Evolutionary conservation across 148 eudicot genomes (phyloP).

Genomic region (Vaccinium vitisidaea): DNA sequence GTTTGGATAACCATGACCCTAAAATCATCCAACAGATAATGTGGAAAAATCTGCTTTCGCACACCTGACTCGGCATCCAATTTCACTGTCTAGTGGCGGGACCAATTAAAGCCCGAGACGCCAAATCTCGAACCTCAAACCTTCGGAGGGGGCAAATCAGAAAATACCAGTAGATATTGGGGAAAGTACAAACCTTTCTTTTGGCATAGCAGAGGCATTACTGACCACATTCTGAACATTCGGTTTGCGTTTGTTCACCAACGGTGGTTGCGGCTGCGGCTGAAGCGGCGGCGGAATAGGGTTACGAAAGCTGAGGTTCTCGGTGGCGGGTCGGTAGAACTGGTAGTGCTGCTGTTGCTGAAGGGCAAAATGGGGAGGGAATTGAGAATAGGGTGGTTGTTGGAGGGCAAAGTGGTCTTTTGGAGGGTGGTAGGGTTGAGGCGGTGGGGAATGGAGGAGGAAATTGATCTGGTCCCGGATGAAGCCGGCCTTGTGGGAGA

Average conservation of each 20-base stretch:
- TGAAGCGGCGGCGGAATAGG: constrained; percentile 11
- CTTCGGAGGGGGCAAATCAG: neutral
- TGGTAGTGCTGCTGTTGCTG: constrained; percentile 28
- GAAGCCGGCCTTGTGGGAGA: constrained; percentile 48
- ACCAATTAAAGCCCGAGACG: too few relatives aligned
- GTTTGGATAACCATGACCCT: neutral
- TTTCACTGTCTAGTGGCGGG: too few relatives aligned
- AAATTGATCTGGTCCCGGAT: constrained; percentile 45
- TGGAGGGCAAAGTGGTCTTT: constrained; percentile 43
- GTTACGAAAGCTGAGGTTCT: constrained; percentile 13
- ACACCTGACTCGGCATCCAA: too few relatives aligned
- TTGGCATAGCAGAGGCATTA: constrained; percentile 16
- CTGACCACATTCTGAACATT: constrained; percentile 21
- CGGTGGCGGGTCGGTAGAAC: constrained; percentile 16
- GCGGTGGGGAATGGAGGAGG: constrained; percentile 32
- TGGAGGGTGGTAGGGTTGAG: constrained; percentile 13
- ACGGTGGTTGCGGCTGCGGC: constrained; percentile 1
- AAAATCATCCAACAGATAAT: neutral
- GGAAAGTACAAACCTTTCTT: constrained; percentile 26
- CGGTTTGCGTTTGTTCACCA: constrained; percentile 5
- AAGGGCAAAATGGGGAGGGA: constrained; percentile 38
- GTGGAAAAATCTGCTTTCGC: too few relatives aligned
- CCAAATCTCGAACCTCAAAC: too few relatives aligned
- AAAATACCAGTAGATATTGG: neutral
- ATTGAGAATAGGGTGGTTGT: constrained; percentile 24